These are phyloP conservation scores for Sporormia fimetaria DNA, from an alignment of 495 filamentous ascomycete species.

Conservation along the genomic window DNA sequence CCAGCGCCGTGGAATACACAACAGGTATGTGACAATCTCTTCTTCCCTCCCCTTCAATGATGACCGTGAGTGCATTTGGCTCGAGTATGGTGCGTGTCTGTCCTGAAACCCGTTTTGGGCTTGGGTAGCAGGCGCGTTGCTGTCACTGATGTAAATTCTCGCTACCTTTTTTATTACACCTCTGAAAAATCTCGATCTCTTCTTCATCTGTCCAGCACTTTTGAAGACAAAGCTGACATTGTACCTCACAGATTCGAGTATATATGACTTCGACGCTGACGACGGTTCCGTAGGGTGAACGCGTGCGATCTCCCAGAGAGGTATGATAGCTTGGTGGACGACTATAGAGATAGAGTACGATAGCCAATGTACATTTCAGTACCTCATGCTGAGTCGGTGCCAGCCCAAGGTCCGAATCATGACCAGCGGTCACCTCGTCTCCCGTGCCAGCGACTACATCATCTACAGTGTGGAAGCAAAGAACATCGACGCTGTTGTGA, in stretches of 20 bases:
- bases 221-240: conserved; percentile 14
- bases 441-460: conserved; percentile 88
- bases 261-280: conserved; percentile 8
- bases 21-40: conserved; percentile 18
- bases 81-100: conserved; percentile 65
- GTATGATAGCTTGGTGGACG: conserved; percentile 60
- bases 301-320: conserved; percentile 86
- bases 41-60: conserved; percentile 45
- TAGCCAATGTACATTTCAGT: conserved; percentile 26
- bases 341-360: conserved; percentile 65
- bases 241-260: conserved; percentile 7
- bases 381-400: conserved; percentile 43
- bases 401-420: conserved; percentile 68
- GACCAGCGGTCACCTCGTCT: conserved; percentile 88
- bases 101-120: conserved; percentile 44
- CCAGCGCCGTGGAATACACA: not conserved
- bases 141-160: conserved; percentile 92
- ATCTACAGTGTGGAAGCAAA: conserved; percentile 96
- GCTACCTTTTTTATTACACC: conserved; percentile 78
- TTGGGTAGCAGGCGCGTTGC: conserved; percentile 27
- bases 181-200: conserved; percentile 49
- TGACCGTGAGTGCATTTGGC: conserved; percentile 99
- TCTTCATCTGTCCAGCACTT: not conserved
- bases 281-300: conserved; percentile 54
- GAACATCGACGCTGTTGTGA: conserved; percentile 72